phyloP scores from a whole-genome alignment of 2,329 filamentous ascomycete species.

The Botryotinia calthae region DNA sequence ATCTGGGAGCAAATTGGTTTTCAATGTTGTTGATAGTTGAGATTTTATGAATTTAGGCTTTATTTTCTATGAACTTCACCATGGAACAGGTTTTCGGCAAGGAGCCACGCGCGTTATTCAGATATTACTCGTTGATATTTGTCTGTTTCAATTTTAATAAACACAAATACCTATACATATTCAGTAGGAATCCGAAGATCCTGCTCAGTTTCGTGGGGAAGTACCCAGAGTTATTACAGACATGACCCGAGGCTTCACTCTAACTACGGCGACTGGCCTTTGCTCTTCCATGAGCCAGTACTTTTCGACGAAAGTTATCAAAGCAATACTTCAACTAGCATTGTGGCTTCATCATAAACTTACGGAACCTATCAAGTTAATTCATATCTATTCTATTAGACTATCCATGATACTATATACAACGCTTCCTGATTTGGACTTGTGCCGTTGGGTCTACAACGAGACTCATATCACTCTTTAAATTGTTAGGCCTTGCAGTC shows the following conservation, averaged over 20 bases:
- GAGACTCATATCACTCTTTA: constrained; percentile 16
- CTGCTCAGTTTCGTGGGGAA: background rate
- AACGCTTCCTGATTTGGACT: background rate
- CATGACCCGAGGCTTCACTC: background rate
- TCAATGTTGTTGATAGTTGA: background rate
- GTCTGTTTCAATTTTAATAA: background rate
- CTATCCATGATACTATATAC: background rate
- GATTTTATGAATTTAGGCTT: background rate
- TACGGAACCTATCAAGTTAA: background rate
- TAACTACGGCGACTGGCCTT: background rate
- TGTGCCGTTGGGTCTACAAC: constrained; percentile 11
- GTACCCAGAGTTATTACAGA: background rate
- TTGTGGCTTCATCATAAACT: background rate
- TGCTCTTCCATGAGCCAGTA: background rate
- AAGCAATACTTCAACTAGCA: background rate
- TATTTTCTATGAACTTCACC: background rate
- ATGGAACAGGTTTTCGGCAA: background rate
- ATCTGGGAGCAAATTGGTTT: constrained; percentile 11
- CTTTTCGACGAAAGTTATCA: background rate
- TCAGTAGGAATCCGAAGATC: background rate
- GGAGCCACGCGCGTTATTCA: background rate
- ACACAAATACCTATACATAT: background rate
- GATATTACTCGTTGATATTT: background rate
- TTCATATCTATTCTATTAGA: background rate
- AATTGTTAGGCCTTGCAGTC: background rate